Evolutionary conservation across 202 grass and related monocot species (phyloP).

Genomic region (Setaria italica): DNA sequence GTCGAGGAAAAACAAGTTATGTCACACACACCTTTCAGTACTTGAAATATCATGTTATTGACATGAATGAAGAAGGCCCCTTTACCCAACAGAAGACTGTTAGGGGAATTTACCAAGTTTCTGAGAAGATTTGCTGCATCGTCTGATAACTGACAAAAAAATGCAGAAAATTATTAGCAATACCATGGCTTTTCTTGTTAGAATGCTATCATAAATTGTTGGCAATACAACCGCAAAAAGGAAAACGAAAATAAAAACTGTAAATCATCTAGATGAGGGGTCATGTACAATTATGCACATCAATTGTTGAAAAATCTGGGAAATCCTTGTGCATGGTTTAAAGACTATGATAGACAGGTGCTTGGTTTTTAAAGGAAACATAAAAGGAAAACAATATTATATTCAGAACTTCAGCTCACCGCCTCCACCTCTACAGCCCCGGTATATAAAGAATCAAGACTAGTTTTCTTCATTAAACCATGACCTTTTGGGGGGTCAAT

Average conservation of each 20-base stretch:
- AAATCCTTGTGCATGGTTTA: neutral
- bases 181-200: neutral
- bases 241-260: neutral
- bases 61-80: constrained; percentile 86
- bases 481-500: too few species aligned
- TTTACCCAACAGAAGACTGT: constrained; percentile 84
- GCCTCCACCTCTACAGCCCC: too few species aligned
- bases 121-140: constrained; percentile 71
- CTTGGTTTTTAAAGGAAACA: neutral
- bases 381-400: neutral
- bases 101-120: constrained; percentile 80
- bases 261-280: neutral
- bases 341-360: neutral
- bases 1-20: constrained; percentile 32
- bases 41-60: constrained; percentile 81
- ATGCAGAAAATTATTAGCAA: constrained; percentile 12
- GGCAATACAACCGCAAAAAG: neutral
- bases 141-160: constrained; percentile 66
- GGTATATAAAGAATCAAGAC: neutral
- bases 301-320: neutral
- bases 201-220: neutral
- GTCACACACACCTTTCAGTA: constrained; percentile 74
- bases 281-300: neutral
- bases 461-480: neutral
- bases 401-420: neutral